These are phyloP conservation scores for Leucoagaricus sp. DNA, from an alignment of 1,284 basidiomycete species.

Conservation along the genomic window DNA sequence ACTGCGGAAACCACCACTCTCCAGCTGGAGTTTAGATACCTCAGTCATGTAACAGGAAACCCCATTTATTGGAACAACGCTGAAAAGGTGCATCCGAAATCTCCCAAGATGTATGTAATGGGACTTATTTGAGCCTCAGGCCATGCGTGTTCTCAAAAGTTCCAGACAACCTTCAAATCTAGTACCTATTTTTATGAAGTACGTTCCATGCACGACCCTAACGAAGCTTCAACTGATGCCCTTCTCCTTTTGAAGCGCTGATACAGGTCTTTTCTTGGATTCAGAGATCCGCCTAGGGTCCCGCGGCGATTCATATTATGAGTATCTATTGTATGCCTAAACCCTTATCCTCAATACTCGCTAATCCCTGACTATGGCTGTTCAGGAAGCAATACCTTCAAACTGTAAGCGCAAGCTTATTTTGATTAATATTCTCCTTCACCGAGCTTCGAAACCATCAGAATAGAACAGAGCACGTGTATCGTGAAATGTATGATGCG, in stretches of 20 bases:
- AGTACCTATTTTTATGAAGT: slow-evolving; percentile 81
- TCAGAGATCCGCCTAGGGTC: slow-evolving; percentile 86
- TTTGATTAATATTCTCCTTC: background rate
- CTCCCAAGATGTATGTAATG: background rate
- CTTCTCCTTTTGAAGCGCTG: slow-evolving; percentile 42
- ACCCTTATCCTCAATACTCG: background rate
- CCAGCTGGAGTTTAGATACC: slow-evolving; percentile 88
- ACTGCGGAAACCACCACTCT: slow-evolving; percentile 84
- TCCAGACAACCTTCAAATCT: slow-evolving; percentile 61
- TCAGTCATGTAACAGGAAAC: slow-evolving; percentile 77
- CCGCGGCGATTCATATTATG: slow-evolving; percentile 89
- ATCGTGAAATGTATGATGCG: slow-evolving; percentile 51
- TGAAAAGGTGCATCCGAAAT: slow-evolving; percentile 60
- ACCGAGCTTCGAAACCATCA: slow-evolving; percentile 27
- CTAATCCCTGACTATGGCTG: background rate
- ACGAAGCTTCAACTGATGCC: background rate
- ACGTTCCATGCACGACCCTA: slow-evolving; percentile 22
- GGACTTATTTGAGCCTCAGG: slow-evolving; percentile 27
- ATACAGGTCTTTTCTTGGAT: slow-evolving; percentile 68
- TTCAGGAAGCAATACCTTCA: slow-evolving; percentile 72
- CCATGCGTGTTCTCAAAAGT: slow-evolving; percentile 55
- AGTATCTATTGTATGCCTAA: slow-evolving; percentile 72
- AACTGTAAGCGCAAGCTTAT: slow-evolving; percentile 45
- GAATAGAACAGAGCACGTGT: slow-evolving; percentile 69
- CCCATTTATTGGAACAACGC: slow-evolving; percentile 80